Evolutionary conservation across 257 asterid species (phyloP).

Genomic region (Jacaranda copaia): DNA sequence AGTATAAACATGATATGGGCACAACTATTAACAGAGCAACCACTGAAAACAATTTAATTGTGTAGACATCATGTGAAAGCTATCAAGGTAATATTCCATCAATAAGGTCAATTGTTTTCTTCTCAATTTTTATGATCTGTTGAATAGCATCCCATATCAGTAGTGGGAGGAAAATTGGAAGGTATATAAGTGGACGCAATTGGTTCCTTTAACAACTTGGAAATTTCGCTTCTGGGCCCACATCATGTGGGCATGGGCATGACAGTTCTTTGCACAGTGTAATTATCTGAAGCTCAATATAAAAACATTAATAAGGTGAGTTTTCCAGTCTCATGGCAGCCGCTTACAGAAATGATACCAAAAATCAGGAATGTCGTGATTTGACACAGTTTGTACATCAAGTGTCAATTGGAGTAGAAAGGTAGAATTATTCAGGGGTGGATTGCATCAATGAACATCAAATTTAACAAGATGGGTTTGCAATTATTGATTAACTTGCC

Average conservation of each 20-base stretch:
- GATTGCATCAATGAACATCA: slow-evolving; percentile 6
- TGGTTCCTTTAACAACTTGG: not conserved
- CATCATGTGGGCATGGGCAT: not conserved
- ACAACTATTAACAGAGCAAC: not conserved
- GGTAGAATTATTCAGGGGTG: not conserved
- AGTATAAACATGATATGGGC: not conserved
- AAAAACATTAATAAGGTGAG: not conserved
- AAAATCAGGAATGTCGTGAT: not conserved
- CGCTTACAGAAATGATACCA: not conserved
- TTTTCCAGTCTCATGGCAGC: not conserved
- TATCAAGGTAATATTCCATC: not conserved
- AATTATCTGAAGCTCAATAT: not conserved
- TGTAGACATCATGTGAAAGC: not conserved
- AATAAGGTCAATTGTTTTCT: not conserved
- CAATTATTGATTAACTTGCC: not conserved
- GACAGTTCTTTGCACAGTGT: not conserved
- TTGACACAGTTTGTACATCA: not conserved
- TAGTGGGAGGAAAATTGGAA: not conserved
- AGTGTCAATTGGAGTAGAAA: not conserved
- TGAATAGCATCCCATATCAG: not conserved
- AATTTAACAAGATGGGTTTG: slow-evolving; percentile 1
- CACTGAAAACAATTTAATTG: not conserved
- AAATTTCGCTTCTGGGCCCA: not conserved
- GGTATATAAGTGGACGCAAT: not conserved
- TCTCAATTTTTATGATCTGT: not conserved